Evolutionary conservation across 345 rosid species (phyloP).

Genomic region (Erysimum cheiranthoides): DNA sequence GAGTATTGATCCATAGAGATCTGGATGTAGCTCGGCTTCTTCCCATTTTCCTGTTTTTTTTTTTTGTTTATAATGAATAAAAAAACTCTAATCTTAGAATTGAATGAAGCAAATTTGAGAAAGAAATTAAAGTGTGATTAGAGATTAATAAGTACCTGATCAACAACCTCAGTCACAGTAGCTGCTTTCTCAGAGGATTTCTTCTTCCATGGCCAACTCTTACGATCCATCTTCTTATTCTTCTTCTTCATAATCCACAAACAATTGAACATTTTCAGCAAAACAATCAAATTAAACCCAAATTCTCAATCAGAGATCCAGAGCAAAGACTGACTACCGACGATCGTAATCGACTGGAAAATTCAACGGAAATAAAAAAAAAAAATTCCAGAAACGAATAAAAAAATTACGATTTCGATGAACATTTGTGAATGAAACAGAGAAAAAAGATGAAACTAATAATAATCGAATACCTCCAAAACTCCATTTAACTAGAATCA

Average conservation of each 20-base stretch:
- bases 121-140: background rate
- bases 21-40: constrained; percentile 80
- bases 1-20: constrained; percentile 87
- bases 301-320: constrained; percentile 9
- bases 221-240: constrained; percentile 76
- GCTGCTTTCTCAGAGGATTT: constrained; percentile 80
- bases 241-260: constrained; percentile 1
- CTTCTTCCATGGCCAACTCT: constrained; percentile 99
- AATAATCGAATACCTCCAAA: constrained; percentile 37
- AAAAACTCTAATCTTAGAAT: background rate
- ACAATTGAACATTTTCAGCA: background rate
- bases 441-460: background rate
- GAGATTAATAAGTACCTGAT: constrained; percentile 33
- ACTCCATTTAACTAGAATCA: constrained; percentile 28
- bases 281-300: background rate
- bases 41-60: constrained; percentile 65
- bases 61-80: background rate
- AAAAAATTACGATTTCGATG: constrained; percentile 15
- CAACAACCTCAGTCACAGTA: constrained; percentile 49
- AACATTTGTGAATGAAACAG: constrained; percentile 28
- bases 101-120: constrained; percentile 7
- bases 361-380: background rate
- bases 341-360: constrained; percentile 30
- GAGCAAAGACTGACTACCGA: constrained; percentile 1
- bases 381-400: background rate